Percentiles rank a stretch among this genome's conserved stretches.
These are phyloP conservation scores for Termitomyces sp. DNA, from an alignment of 768 basidiomycete species.

Conservation along the genomic window DNA sequence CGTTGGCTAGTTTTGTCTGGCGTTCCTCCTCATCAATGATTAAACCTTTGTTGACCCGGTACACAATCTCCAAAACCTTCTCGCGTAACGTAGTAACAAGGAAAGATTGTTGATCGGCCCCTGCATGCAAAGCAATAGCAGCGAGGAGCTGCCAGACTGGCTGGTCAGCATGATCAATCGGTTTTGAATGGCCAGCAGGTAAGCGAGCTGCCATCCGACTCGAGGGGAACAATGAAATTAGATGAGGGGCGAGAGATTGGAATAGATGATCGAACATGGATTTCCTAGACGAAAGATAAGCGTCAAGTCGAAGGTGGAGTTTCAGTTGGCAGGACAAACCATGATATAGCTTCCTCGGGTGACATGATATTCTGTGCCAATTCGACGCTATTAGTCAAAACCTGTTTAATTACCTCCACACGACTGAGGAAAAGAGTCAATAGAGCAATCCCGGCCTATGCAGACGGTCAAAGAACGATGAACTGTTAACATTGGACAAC, in stretches of 20 bases:
- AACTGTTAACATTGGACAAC: slow-evolving; percentile 19
- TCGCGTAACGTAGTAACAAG: slow-evolving; percentile 85
- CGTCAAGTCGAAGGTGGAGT: background rate
- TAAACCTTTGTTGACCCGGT: slow-evolving; percentile 74
- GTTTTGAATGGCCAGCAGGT: slow-evolving; percentile 30
- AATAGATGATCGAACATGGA: slow-evolving; percentile 86
- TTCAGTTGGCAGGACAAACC: slow-evolving; percentile 28
- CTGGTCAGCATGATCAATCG: slow-evolving; percentile 71
- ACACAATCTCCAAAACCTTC: slow-evolving; percentile 89
- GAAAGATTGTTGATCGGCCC: slow-evolving; percentile 81
- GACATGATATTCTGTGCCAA: slow-evolving; percentile 48
- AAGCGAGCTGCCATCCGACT: slow-evolving; percentile 52
- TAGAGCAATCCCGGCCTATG: slow-evolving; percentile 85
- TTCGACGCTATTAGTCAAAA: slow-evolving; percentile 46
- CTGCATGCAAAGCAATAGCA: slow-evolving; percentile 80
- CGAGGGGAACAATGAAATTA: slow-evolving; percentile 86
- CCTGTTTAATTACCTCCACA: slow-evolving; percentile 89
- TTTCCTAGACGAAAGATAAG: slow-evolving; percentile 52
- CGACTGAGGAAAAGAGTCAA: slow-evolving; percentile 88
- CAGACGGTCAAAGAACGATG: slow-evolving; percentile 7
- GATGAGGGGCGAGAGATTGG: slow-evolving; percentile 68
- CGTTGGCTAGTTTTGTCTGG: slow-evolving; percentile 79
- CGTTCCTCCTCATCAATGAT: slow-evolving; percentile 67
- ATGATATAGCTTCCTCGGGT: slow-evolving; percentile 76
- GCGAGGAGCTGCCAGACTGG: slow-evolving; percentile 96